A percentile compares a stretch with the other conserved stretches of the same genome.
phyloP scores from a whole-genome alignment of 2,329 filamentous ascomycete genomes.

The Microsporum canis region DNA sequence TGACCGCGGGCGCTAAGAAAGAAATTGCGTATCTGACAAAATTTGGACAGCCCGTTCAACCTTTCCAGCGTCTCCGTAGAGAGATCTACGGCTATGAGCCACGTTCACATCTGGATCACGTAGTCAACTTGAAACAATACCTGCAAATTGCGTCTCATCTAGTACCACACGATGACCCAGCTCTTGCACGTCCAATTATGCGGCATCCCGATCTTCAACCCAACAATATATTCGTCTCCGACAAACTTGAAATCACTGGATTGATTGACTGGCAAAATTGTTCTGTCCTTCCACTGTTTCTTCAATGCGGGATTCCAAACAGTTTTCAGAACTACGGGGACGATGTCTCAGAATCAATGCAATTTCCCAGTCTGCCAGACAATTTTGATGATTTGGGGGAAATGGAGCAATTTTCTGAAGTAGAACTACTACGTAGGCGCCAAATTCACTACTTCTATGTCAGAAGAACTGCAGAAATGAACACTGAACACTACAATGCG shows the following conservation, averaged over 20 bases:
- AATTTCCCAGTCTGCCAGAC: conserved; percentile 10
- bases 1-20: neutral
- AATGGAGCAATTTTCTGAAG: conserved; percentile 5
- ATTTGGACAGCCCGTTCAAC: conserved; percentile 13
- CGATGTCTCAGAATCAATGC: conserved; percentile 13
- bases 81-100: conserved; percentile 12
- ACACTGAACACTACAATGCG: conserved; percentile 2
- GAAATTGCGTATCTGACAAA: conserved; percentile 13
- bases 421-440: conserved; percentile 4
- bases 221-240: conserved; percentile 24
- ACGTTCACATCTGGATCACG: conserved; percentile 12
- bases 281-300: conserved; percentile 21
- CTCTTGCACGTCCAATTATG: conserved; percentile 15
- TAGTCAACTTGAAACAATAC: neutral
- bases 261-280: conserved; percentile 26
- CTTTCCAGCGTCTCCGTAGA: conserved; percentile 14
- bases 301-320: conserved; percentile 22
- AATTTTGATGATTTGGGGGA: conserved; percentile 10
- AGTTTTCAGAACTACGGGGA: conserved; percentile 28
- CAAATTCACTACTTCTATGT: conserved; percentile 7
- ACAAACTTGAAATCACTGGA: conserved; percentile 18
- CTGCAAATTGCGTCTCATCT: conserved; percentile 6
- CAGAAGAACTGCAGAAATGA: neutral
- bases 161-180: neutral
- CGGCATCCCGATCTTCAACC: conserved; percentile 22